These are phyloP conservation scores for Pholiota molesta DNA, from an alignment of 768 basidiomycete species.

Conservation along the genomic window DNA sequence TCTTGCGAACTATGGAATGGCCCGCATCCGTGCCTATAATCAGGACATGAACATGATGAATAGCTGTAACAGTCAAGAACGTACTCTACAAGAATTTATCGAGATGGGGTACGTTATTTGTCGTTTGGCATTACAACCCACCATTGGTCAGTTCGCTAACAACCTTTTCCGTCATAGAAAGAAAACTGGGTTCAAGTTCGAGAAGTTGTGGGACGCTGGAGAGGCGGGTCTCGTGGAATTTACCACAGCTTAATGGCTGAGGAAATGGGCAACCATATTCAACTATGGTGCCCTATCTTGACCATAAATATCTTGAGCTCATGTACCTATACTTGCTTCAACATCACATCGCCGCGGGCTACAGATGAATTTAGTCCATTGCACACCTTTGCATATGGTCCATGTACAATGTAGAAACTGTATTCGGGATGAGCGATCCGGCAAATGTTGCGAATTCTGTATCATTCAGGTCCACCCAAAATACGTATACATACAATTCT, in stretches of 20 bases:
- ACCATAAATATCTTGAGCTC: too few relatives aligned
- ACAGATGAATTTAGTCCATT: too few relatives aligned
- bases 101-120: slow-evolving; percentile 9
- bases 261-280: neutral
- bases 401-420: too few relatives aligned
- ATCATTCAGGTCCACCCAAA: too few relatives aligned
- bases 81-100: slow-evolving; percentile 38
- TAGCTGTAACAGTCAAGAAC: slow-evolving; percentile 43
- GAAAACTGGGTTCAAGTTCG: slow-evolving; percentile 9
- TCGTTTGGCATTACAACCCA: neutral
- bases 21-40: slow-evolving; percentile 41
- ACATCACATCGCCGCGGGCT: too few relatives aligned
- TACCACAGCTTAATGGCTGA: neutral
- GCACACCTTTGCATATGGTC: too few relatives aligned
- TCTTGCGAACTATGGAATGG: slow-evolving; percentile 34
- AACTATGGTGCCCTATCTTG: too few relatives aligned
- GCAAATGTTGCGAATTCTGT: too few relatives aligned
- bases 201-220: slow-evolving; percentile 12
- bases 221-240: slow-evolving; percentile 17
- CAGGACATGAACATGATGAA: slow-evolving; percentile 51
- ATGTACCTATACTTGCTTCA: too few relatives aligned
- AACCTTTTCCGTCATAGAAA: neutral
- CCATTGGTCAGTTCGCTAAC: neutral
- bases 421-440: too few relatives aligned
- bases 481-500: too few relatives aligned